Conservation (phyloP, 768 basidiomycete species). For the Rubroboletus satanas region DNA sequence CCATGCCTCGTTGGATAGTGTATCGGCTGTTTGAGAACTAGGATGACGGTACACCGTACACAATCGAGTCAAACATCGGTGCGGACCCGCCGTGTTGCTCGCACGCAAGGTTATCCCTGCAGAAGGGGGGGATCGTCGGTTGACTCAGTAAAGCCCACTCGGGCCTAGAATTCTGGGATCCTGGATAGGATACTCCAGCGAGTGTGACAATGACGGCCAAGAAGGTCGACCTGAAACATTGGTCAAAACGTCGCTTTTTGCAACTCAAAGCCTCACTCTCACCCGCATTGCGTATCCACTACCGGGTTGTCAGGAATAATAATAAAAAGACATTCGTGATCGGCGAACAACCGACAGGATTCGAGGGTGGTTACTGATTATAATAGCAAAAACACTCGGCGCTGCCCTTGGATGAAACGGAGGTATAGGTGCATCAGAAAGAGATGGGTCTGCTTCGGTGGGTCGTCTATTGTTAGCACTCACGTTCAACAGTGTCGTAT, state of each 20-base stretch:
- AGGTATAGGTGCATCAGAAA: background rate
- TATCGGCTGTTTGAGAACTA: conserved; percentile 7
- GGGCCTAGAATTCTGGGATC: background rate
- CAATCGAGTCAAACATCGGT: conserved; percentile 4
- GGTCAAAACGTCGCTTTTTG: background rate
- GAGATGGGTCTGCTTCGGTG: background rate
- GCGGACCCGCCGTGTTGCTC: background rate
- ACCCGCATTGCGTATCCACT: background rate
- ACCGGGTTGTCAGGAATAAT: background rate
- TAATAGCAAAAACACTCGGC: background rate
- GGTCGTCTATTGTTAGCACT: conserved; percentile 7
- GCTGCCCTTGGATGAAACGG: background rate
- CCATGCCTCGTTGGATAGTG: background rate
- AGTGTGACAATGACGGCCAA: background rate
- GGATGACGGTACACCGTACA: background rate
- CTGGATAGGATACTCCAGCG: background rate
- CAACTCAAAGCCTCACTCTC: background rate
- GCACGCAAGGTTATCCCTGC: conserved; percentile 3
- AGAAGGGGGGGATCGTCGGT: background rate
- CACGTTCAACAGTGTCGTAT: conserved; percentile 4
- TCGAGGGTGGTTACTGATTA: conserved; percentile 4
- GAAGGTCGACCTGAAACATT: background rate
- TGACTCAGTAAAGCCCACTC: background rate
- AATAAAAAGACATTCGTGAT: conserved; percentile 1
- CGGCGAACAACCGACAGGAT: conserved; percentile 10